Evolutionary conservation across 331 rosid species (phyloP), one percentile per base, ranked within the genome.

Genomic region (Rosa hybrid): DNA sequence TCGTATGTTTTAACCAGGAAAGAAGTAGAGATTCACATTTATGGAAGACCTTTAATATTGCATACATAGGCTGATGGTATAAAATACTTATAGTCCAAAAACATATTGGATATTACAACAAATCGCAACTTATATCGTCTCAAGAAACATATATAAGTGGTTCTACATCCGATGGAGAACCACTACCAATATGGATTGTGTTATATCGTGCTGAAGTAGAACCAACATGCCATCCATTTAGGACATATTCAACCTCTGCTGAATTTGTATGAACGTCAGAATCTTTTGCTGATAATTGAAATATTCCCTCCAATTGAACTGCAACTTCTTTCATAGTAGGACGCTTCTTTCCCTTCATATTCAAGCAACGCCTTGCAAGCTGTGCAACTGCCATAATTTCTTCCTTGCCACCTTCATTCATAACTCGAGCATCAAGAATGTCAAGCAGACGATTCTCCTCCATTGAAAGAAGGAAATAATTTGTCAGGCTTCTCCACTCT

Each of bases 311-410:
- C 65, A 83, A 46, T 49, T 78, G 65, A 0, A 13, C 42, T 6
- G 72, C 63, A 5, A 78, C 86, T 45, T 83, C 86, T 46, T 77
- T 83, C 86, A 78, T 83, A 0, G 72, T 30, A n/a, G 86, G 86
- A 12, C 86, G 64, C 0, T 64, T 67, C 44, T 30, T 78, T 39
- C 82, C 82, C 23, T 30, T 83, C 71, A 83, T 53, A 78, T 42
- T 45, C 76, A 83, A 25, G 68, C 86, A 83, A 0, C 79, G 48
- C 3, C 2, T 16, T 5, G 86, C 80, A 49, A 83, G 62, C 2
- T 46, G 41, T 11, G 86, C 83, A 57, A 83, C 62, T 30, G n/a
- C 80, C 53, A n/a, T 27, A 41, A 77, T n/a, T 8, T 54, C 42
- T n/a, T 74, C 77, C 50, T 68, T 48, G 0, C 10, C 7, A 1